Evolutionary conservation across 1,284 basidiomycete species (phyloP).

Genomic region (Cryptococcus sp.): DNA sequence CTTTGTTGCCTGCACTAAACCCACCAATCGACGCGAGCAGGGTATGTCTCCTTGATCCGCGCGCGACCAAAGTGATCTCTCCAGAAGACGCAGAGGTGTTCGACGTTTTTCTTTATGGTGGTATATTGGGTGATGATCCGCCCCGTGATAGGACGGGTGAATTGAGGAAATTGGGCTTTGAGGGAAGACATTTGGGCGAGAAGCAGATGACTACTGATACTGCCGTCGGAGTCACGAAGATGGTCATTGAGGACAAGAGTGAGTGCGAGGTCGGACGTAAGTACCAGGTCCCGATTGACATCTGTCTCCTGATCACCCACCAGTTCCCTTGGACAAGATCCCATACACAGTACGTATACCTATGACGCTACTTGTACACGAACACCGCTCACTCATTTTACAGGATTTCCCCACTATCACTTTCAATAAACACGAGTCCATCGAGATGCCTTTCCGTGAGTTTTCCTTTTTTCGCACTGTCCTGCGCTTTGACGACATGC

Average conservation of each 20-base stretch:
- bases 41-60: conserved; percentile 87
- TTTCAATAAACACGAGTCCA: conserved; percentile 79
- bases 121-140: conserved; percentile 54
- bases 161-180: conserved; percentile 82
- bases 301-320: not conserved
- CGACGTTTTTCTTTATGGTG: conserved; percentile 81
- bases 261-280: conserved; percentile 27
- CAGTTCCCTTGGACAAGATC: conserved; percentile 69
- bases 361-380: not conserved
- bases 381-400: not conserved
- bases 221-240: conserved; percentile 87
- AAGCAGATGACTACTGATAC: conserved; percentile 99
- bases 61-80: conserved; percentile 66
- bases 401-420: conserved; percentile 83
- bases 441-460: conserved; percentile 92
- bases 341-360: conserved; percentile 63
- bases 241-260: conserved; percentile 78
- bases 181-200: conserved; percentile 74
- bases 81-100: conserved; percentile 76
- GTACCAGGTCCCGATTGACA: not conserved
- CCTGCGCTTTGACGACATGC: not conserved
- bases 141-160: conserved; percentile 67
- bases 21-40: conserved; percentile 58
- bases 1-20: conserved; percentile 61
- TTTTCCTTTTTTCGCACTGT: conserved; percentile 18